Evolutionary conservation across 805 yeast genomes (phyloP).

Genomic region (Lipomyces sp.): DNA sequence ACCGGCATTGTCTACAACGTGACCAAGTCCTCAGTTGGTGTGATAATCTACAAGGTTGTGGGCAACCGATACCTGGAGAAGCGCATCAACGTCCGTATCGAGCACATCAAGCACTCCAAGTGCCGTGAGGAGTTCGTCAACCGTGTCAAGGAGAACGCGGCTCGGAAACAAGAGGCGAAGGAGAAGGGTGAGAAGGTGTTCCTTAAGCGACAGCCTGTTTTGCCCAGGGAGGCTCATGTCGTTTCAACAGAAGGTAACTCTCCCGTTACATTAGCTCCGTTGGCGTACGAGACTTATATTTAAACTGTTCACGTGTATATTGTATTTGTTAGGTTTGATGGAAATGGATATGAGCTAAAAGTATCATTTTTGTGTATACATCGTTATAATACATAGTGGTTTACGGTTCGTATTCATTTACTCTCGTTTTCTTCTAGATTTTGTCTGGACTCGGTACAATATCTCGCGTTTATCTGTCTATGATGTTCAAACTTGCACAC

Average conservation of each 20-base stretch:
- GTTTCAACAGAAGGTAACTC: conserved; percentile 79
- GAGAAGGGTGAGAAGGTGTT: conserved; percentile 86
- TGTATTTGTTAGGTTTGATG: conserved; percentile 8
- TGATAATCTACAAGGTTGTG: conserved; percentile 96
- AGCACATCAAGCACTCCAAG: conserved; percentile 99
- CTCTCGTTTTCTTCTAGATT: neutral
- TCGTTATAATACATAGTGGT: conserved; percentile 1
- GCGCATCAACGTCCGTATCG: conserved; percentile 98
- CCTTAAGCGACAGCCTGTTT: conserved; percentile 98
- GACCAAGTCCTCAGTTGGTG: conserved; percentile 98
- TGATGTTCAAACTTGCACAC: neutral
- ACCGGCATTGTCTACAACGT: conserved; percentile 99
- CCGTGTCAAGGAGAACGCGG: conserved; percentile 98
- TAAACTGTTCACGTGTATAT: conserved; percentile 49
- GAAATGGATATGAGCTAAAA: neutral
- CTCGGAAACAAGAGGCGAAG: conserved; percentile 91
- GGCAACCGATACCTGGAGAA: conserved; percentile 99
- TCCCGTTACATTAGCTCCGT: conserved; percentile 98
- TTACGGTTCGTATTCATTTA: neutral
- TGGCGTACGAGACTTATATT: conserved; percentile 99
- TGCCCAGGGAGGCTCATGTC: conserved; percentile 92
- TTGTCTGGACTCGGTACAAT: neutral
- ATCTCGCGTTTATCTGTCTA: no score
- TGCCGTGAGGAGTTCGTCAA: conserved; percentile 99
- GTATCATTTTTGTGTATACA: conserved; percentile 3